These are phyloP conservation scores for Bonia amplexicaulis DNA, from an alignment of 176 grass and related monocot species.

Conservation along the genomic window DNA sequence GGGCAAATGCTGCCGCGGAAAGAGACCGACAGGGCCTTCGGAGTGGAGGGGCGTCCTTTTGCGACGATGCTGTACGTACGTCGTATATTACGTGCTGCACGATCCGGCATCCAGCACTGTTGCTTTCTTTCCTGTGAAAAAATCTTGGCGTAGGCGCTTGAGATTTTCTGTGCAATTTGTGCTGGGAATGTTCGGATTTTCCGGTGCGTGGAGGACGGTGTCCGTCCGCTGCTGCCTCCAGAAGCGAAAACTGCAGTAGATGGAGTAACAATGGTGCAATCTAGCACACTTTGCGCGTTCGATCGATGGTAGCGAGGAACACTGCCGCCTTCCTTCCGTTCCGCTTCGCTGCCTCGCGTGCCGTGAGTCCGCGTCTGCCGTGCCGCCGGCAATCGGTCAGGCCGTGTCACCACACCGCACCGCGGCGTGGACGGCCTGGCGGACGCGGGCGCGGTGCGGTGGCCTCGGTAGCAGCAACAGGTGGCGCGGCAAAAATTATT, in stretches of 20 bases:
- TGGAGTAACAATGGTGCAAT: neutral
- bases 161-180: neutral
- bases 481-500: too few relatives aligned
- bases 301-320: neutral
- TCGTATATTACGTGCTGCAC: too few relatives aligned
- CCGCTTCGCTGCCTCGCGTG: too few relatives aligned
- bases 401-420: neutral
- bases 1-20: neutral
- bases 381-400: neutral
- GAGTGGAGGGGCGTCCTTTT: neutral
- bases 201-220: neutral
- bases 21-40: neutral
- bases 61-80: neutral
- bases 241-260: too few relatives aligned
- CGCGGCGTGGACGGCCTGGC: too few relatives aligned
- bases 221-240: too few relatives aligned
- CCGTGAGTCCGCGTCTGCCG: too few relatives aligned
- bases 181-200: neutral
- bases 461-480: too few relatives aligned
- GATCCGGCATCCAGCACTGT: neutral
- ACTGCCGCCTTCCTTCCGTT: neutral
- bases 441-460: too few relatives aligned
- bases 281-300: neutral
- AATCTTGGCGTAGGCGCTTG: neutral
- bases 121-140: neutral